These are phyloP conservation scores for Chaetomium cochliodes DNA, from an alignment of 495 filamentous ascomycete genomes.

Conservation along the genomic window DNA sequence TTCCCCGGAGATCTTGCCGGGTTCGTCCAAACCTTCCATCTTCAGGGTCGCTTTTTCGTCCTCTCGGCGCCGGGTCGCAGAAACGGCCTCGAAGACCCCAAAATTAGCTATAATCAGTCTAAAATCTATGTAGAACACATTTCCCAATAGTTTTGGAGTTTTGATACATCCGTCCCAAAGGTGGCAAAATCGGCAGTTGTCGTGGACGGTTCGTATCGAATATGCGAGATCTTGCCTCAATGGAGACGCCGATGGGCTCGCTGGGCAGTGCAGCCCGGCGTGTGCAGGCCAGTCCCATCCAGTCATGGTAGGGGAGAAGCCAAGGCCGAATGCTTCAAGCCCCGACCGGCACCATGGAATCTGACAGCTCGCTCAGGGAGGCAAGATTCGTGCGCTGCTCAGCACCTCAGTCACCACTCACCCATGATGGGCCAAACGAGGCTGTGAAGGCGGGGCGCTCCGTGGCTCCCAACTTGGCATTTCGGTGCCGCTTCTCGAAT, in stretches of 20 bases:
- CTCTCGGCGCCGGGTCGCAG: no score
- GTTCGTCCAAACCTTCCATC: no score
- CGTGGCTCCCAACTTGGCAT: background rate
- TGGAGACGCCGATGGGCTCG: conserved; percentile 6
- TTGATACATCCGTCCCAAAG: background rate
- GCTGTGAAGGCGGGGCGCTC: conserved; percentile 9
- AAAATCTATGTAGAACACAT: background rate
- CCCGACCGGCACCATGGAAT: background rate
- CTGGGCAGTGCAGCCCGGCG: conserved; percentile 3
- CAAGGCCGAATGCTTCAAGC: background rate
- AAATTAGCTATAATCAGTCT: background rate
- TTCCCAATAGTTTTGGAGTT: background rate
- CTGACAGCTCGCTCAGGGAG: background rate
- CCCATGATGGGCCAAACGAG: background rate
- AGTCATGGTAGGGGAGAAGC: background rate
- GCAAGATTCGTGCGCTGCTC: no score
- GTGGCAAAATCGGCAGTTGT: background rate
- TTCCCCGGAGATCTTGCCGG: no score
- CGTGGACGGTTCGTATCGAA: background rate
- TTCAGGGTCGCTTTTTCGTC: no score
- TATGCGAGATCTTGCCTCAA: conserved; percentile 1
- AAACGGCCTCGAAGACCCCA: background rate
- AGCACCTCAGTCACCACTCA: background rate
- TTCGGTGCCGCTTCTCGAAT: background rate
- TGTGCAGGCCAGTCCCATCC: background rate